Conservation (phyloP, 768 basidiomycete genomes). For the Boletus pseudopeckii region DNA sequence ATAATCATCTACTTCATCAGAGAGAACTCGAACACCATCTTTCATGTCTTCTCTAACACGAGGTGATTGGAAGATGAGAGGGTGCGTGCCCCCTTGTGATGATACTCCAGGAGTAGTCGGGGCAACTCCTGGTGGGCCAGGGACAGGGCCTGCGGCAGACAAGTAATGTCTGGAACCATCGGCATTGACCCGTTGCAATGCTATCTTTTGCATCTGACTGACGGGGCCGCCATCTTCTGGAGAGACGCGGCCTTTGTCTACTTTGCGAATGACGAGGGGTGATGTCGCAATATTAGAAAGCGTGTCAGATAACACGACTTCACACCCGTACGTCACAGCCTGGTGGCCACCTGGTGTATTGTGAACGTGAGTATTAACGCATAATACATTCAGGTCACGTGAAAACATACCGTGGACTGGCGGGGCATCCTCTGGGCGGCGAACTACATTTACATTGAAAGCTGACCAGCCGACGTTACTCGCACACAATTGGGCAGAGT, state of each 20-base stretch:
- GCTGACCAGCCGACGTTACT: slow-evolving; percentile 92
- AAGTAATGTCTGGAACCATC: slow-evolving; percentile 86
- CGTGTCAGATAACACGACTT: slow-evolving; percentile 81
- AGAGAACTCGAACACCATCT: slow-evolving; percentile 69
- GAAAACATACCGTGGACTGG: slow-evolving; percentile 60
- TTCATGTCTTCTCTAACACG: slow-evolving; percentile 80
- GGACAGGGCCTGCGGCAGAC: slow-evolving; percentile 82
- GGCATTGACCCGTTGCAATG: slow-evolving; percentile 76
- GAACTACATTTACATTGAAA: slow-evolving; percentile 88
- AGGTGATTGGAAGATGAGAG: slow-evolving; percentile 74
- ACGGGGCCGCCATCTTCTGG: slow-evolving; percentile 89
- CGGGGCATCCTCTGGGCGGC: slow-evolving; percentile 61
- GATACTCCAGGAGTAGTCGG: slow-evolving; percentile 75
- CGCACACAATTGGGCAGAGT: slow-evolving; percentile 78
- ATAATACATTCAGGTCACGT: slow-evolving; percentile 46
- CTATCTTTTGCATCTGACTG: slow-evolving; percentile 96
- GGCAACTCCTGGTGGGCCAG: slow-evolving; percentile 67
- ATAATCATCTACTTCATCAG: slow-evolving; percentile 93
- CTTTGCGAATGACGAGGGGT: slow-evolving; percentile 85
- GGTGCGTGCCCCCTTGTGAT: slow-evolving; percentile 75
- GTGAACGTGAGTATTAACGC: slow-evolving; percentile 39
- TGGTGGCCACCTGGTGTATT: slow-evolving; percentile 57
- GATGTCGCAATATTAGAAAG: slow-evolving; percentile 83
- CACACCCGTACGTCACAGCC: slow-evolving; percentile 89
- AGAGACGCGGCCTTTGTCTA: slow-evolving; percentile 86